A percentile compares a stretch with the other conserved stretches of the same genome.
Evolutionary conservation across 768 basidiomycete genomes (phyloP).

Genomic region (Galerina marginata): DNA sequence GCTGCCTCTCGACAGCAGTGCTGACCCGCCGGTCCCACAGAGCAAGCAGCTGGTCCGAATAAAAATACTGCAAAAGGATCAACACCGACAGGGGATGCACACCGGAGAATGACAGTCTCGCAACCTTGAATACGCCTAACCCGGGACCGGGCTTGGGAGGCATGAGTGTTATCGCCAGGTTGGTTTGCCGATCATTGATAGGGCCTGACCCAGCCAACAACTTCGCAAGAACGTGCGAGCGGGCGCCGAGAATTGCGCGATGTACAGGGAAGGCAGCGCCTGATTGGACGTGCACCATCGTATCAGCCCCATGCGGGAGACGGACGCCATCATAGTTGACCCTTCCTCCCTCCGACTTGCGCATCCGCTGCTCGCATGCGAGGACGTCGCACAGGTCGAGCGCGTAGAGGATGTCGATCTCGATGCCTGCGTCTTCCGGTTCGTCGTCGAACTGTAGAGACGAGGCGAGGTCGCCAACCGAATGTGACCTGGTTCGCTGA

Average conservation of each 20-base stretch:
- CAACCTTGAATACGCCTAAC: slow-evolving; percentile 25
- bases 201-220: slow-evolving; percentile 42
- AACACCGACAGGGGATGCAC: slow-evolving; percentile 72
- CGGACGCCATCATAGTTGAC: slow-evolving; percentile 22
- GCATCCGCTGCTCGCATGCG: slow-evolving; percentile 29
- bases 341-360: slow-evolving; percentile 21
- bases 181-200: slow-evolving; percentile 29
- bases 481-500: too few relatives aligned
- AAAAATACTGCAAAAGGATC: slow-evolving; percentile 84
- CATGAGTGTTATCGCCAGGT: slow-evolving; percentile 29
- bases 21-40: slow-evolving; percentile 86
- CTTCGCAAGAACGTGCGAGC: slow-evolving; percentile 51
- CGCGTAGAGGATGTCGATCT: slow-evolving; percentile 41
- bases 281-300: slow-evolving; percentile 50
- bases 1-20: slow-evolving; percentile 51
- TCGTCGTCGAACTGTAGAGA: slow-evolving; percentile 36
- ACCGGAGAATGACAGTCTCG: slow-evolving; percentile 52
- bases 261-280: slow-evolving; percentile 64
- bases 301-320: slow-evolving; percentile 64
- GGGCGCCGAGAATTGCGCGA: slow-evolving; percentile 64
- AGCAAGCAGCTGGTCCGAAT: slow-evolving; percentile 82
- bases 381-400: slow-evolving; percentile 40
- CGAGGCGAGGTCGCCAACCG: background rate
- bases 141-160: slow-evolving; percentile 29
- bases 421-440: slow-evolving; percentile 41